Conservation (phyloP, 208 protist species). For the Leishmania martiniquensis region DNA sequence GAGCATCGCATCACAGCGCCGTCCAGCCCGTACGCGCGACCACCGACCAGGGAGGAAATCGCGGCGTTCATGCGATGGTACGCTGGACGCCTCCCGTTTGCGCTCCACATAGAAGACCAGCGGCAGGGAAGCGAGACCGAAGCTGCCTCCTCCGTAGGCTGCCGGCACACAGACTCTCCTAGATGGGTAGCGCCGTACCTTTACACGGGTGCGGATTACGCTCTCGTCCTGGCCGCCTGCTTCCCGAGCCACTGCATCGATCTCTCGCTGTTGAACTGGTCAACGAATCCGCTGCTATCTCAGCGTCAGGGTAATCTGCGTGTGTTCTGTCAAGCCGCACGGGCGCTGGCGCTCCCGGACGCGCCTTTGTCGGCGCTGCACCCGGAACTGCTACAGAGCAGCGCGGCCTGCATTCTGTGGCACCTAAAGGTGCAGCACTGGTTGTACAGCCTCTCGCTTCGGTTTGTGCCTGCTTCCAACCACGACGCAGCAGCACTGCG, state of each 20-base stretch:
- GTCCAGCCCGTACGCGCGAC: neutral
- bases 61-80: constrained; percentile 47
- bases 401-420: constrained; percentile 41
- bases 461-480: constrained; percentile 35
- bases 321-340: constrained; percentile 57
- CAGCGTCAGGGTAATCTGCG: constrained; percentile 65
- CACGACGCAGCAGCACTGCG: constrained; percentile 58
- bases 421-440: constrained; percentile 84
- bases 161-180: neutral
- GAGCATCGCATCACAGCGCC: neutral
- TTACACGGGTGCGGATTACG: constrained; percentile 78
- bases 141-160: neutral
- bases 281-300: constrained; percentile 38
- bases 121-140: neutral
- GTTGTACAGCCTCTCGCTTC: constrained; percentile 59
- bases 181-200: constrained; percentile 39
- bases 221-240: constrained; percentile 61
- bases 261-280: constrained; percentile 63
- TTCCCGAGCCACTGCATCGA: constrained; percentile 62
- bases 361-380: constrained; percentile 50
- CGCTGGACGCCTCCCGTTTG: constrained; percentile 32
- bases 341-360: constrained; percentile 40
- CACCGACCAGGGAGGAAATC: constrained; percentile 32
- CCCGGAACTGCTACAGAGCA: constrained; percentile 41
- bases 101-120: constrained; percentile 3